Evolutionary conservation across 108 stramenopile species (phyloP).

Genomic region (Asterionellopsis glacialis): DNA sequence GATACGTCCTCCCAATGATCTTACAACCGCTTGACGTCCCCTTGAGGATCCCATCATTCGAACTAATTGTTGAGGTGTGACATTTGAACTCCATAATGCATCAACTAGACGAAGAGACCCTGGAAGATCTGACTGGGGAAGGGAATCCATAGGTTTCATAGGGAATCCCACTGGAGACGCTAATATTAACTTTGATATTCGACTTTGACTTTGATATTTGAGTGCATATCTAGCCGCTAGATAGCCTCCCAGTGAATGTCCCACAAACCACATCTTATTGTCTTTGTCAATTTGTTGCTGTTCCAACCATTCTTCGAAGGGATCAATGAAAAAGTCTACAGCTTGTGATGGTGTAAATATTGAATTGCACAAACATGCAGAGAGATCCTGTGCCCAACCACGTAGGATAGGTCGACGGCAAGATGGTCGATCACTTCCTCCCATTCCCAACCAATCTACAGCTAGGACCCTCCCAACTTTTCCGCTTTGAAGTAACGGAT

Average conservation of each 20-base stretch:
- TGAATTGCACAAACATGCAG: conserved; percentile 26
- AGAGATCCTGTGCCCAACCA: background rate
- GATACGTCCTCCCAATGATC: conserved; percentile 32
- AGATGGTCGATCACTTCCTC: conserved; percentile 25
- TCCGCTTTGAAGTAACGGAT: conserved; percentile 29
- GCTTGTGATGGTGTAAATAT: conserved; percentile 19
- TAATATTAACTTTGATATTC: conserved; percentile 27
- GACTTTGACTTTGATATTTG: conserved; percentile 5
- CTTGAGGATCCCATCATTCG: conserved; percentile 34
- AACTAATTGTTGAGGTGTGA: conserved; percentile 37
- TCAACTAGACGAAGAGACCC: conserved; percentile 27
- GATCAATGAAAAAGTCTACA: conserved; percentile 41
- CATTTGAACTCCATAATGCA: conserved; percentile 44
- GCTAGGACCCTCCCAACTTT: conserved; percentile 25
- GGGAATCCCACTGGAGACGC: conserved; percentile 44
- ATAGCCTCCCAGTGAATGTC: conserved; percentile 44
- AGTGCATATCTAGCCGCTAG: conserved; percentile 38
- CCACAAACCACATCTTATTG: conserved; percentile 30
- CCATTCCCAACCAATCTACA: conserved; percentile 50
- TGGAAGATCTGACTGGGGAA: conserved; percentile 19
- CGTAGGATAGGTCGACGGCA: conserved; percentile 36
- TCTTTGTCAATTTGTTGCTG: conserved; percentile 1
- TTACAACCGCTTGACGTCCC: conserved; percentile 21
- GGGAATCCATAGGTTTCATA: conserved; percentile 12
- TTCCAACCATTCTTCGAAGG: conserved; percentile 23